These are phyloP conservation scores for Acacia concinna DNA, from an alignment of 331 rosid genomes.

Conservation along the genomic window DNA sequence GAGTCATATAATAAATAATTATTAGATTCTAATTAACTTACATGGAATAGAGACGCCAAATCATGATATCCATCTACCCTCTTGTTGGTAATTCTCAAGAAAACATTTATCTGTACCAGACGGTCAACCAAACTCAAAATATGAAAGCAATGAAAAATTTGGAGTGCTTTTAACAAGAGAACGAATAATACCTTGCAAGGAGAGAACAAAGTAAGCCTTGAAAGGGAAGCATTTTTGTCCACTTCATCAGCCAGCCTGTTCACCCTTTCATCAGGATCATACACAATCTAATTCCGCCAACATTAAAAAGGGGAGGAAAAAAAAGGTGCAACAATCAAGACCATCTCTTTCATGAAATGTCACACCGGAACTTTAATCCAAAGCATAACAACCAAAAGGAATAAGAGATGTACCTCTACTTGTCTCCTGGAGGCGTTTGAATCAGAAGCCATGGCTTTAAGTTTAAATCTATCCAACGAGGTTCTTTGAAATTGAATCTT, in stretches of 20 bases:
- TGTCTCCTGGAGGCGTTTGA: slow-evolving; percentile 51
- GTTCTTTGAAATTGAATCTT: slow-evolving; percentile 41
- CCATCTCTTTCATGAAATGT: background rate
- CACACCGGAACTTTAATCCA: slow-evolving; percentile 21
- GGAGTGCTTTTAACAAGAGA: slow-evolving; percentile 21
- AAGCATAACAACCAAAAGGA: slow-evolving; percentile 9
- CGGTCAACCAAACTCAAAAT: slow-evolving; percentile 18
- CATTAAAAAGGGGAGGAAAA: background rate
- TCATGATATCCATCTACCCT: slow-evolving; percentile 98
- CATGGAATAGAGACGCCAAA: slow-evolving; percentile 96
- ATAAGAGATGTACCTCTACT: slow-evolving; percentile 56
- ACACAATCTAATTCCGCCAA: slow-evolving; percentile 63
- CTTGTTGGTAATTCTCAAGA: slow-evolving; percentile 86
- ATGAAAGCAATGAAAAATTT: slow-evolving; percentile 16
- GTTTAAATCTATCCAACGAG: slow-evolving; percentile 39
- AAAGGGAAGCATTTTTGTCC: slow-evolving; percentile 70
- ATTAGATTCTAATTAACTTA: slow-evolving; percentile 40
- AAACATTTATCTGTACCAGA: slow-evolving; percentile 78
- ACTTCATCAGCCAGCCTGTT: slow-evolving; percentile 79
- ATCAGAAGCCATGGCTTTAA: slow-evolving; percentile 55
- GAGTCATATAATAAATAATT: slow-evolving; percentile 2
- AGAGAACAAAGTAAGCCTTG: slow-evolving; percentile 91
- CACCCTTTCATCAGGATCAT: slow-evolving; percentile 77
- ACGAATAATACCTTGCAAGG: slow-evolving; percentile 82
- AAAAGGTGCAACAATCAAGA: background rate